Evolutionary conservation across 1,139 yeast genomes (phyloP), one percentile per base, ranked within the genome.

Genomic region (Taphrina sp.): DNA sequence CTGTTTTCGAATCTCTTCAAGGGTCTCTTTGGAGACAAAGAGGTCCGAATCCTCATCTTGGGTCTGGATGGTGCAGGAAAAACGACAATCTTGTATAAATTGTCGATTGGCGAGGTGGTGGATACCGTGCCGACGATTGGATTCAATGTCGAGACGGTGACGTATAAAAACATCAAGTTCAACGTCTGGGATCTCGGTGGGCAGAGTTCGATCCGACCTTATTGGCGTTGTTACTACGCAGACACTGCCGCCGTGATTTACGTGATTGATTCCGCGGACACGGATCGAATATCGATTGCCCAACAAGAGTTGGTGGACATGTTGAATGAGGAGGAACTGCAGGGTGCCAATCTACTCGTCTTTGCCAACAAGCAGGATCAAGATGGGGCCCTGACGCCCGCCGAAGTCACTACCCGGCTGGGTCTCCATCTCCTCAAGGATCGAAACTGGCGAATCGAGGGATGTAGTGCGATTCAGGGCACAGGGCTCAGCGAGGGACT

Each of bases 351-450:
- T 1, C 74, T 92, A 64, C 77, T 92, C 65, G 97, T 92, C 59
- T 89, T 92, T 75, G 97, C 97, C 53, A 92, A 92, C 70, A 92
- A 92, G 66, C 98, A 92, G 72, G 98, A 92, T 73, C 96, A 89
- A 70, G 86, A 95, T 0, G 96, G 95, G 8, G 97, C 98, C 0
- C 74, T 90, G 74, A 80, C 89, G 22, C 96, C 96, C 0, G 92
- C 96, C 4, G 96, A 92, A 66, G 96, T 92, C 10, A 83, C 95
- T 1, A 88, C 86, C 64, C 90, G 95, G 14, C 76, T 92, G 62
- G 83, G 84, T 61, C 74, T 92, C 63, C 89, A 90, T 3, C 95
- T 87, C 58, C 76, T 92, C 68, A 90, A 90, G 70, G 98, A 92
- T 70, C 79, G 98, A 69, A 86, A 95, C 68, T 92, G 98, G 98